phyloP scores from a whole-genome alignment of 2,329 filamentous ascomycete genomes.

The Aschersonia sp. region DNA sequence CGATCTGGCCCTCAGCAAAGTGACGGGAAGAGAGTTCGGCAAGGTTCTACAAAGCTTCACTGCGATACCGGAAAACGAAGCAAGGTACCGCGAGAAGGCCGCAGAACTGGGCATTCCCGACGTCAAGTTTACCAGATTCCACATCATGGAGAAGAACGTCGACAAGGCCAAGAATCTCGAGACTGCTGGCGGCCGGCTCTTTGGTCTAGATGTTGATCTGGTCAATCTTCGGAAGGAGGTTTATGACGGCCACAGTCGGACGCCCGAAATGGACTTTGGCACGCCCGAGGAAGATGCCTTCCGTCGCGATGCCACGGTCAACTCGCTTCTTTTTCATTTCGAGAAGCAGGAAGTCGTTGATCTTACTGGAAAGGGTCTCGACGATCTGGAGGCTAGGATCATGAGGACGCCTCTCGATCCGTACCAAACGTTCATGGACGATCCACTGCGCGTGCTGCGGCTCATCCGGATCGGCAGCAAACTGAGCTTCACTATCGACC shows the following conservation, averaged over 20 bases:
- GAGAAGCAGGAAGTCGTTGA: conserved; percentile 7
- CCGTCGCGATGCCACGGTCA: conserved; percentile 7
- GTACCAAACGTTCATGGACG: conserved; percentile 7
- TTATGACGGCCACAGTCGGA: conserved; percentile 6
- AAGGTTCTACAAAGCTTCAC: conserved; percentile 4
- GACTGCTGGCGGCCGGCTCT: conserved; percentile 5
- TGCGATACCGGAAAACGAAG: not conserved
- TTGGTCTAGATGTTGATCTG: conserved; percentile 8
- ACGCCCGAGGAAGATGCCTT: conserved; percentile 7
- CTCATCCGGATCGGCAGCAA: conserved; percentile 5
- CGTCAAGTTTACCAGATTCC: conserved; percentile 2
- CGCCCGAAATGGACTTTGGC: conserved; percentile 7
- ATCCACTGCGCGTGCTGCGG: conserved; percentile 7
- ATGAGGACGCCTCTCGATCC: conserved; percentile 8
- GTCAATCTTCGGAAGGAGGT: conserved; percentile 8
- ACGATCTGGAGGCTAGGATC: conserved; percentile 4
- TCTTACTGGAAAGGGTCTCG: conserved; percentile 4
- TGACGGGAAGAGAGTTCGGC: conserved; percentile 6
- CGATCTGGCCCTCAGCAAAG: conserved; percentile 5
- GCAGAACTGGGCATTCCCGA: conserved; percentile 2
- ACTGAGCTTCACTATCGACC: conserved; percentile 5
- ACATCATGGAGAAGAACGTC: conserved; percentile 5
- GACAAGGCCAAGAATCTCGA: conserved; percentile 7
- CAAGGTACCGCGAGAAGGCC: conserved; percentile 2
- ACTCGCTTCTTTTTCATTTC: conserved; percentile 6